Evolutionary conservation across 148 eudicot species (phyloP), one percentile per base, ranked within the genome.

Genomic region (Talinum fruticosum): DNA sequence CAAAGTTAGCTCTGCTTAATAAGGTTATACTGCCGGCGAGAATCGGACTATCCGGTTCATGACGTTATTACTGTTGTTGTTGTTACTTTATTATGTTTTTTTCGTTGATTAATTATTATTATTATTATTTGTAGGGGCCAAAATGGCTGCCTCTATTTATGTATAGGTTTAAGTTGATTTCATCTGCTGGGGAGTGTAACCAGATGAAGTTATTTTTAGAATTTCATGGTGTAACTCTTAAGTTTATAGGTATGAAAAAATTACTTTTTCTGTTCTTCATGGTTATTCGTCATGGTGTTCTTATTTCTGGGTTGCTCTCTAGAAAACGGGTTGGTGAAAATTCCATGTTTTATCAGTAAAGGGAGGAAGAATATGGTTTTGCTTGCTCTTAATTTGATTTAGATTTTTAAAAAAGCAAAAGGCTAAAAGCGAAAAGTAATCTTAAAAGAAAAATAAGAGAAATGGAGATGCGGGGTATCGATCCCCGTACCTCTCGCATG

Each of bases 401-500:
- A n/a, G n/a, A n/a, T n/a, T n/a, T n/a, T n/a, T n/a, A n/a, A n/a
- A n/a, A n/a, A n/a, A n/a, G n/a, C n/a, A n/a, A n/a, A n/a, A n/a
- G n/a, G n/a, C n/a, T n/a, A n/a, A n/a, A n/a, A n/a, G n/a, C n/a
- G n/a, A n/a, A n/a, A n/a, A n/a, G n/a, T n/a, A n/a, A n/a, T n/a
- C n/a, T n/a, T n/a, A n/a, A n/a, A n/a, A n/a, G n/a, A n/a, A n/a
- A n/a, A n/a, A n/a, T n/a, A n/a, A n/a, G n/a, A n/a, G n/a, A n/a
- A n/a, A n/a, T 82, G 87, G 92, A 91, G 97, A 94, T 90, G 98
- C 91, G 97, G 98, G 97, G 98, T 89, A 92, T 94, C 98, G 95
- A 94, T 94, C 95, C 93, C 98, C 97, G 92, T 92, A 83, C 98
- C 97, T 94, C 98, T 94, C 95, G 97, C 95, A 92, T 92, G 93